phyloP scores from a whole-genome alignment of 2,329 filamentous ascomycete species.

The Ophiostoma ulmi region DNA sequence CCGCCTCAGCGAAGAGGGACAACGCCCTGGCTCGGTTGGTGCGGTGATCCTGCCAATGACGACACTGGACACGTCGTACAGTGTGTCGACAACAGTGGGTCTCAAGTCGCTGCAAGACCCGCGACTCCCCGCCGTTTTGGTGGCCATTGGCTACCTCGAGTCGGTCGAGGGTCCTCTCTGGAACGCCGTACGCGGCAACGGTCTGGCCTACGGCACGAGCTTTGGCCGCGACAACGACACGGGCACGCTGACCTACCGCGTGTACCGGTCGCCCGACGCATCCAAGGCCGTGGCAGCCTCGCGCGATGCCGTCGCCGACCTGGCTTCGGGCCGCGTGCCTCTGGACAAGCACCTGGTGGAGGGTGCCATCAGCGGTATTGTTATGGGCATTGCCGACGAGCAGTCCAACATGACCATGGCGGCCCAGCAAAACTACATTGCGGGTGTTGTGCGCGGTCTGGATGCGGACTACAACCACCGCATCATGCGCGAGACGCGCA shows the following conservation, averaged over 20 bases:
- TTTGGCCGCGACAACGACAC: slow-evolving; percentile 74
- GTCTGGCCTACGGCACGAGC: slow-evolving; percentile 82
- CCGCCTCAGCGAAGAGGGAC: slow-evolving; percentile 70
- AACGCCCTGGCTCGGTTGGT: slow-evolving; percentile 65
- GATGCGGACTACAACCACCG: slow-evolving; percentile 71
- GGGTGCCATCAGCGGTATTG: slow-evolving; percentile 83
- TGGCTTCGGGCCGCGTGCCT: slow-evolving; percentile 63
- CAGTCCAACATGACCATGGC: slow-evolving; percentile 80
- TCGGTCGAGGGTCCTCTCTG: slow-evolving; percentile 91
- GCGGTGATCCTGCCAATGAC: slow-evolving; percentile 84
- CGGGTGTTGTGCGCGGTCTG: slow-evolving; percentile 71
- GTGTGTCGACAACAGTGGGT: slow-evolving; percentile 68
- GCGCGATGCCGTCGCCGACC: slow-evolving; percentile 66
- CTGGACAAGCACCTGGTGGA: slow-evolving; percentile 82
- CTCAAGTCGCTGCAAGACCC: slow-evolving; percentile 71
- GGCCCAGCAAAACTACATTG: slow-evolving; percentile 76
- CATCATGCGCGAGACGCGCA: slow-evolving; percentile 72
- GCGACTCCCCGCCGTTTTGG: slow-evolving; percentile 73
- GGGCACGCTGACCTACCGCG: slow-evolving; percentile 74
- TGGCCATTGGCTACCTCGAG: slow-evolving; percentile 86
- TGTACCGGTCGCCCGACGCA: slow-evolving; percentile 86
- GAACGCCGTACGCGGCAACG: slow-evolving; percentile 86
- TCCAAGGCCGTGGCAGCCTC: slow-evolving; percentile 79
- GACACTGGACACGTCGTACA: slow-evolving; percentile 87
- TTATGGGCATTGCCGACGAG: slow-evolving; percentile 80